These are phyloP conservation scores for Penicillium freii DNA, from an alignment of 2,329 filamentous ascomycete species.

Conservation along the genomic window DNA sequence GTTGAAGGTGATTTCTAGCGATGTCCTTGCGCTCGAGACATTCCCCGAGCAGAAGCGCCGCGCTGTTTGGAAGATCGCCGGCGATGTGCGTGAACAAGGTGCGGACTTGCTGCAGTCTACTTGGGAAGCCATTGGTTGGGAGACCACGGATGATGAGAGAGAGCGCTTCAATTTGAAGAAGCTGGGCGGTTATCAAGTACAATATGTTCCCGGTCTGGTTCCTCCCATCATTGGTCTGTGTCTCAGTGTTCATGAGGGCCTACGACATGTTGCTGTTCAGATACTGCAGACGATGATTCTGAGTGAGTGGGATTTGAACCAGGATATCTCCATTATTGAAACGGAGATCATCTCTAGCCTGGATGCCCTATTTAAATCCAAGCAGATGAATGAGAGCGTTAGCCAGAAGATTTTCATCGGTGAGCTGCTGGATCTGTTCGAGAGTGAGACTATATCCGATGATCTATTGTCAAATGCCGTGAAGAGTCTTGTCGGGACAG, in stretches of 20 bases:
- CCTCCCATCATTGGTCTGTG: slow-evolving; percentile 91
- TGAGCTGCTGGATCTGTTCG: slow-evolving; percentile 79
- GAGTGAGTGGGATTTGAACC: slow-evolving; percentile 94
- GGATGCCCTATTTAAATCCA: slow-evolving; percentile 85
- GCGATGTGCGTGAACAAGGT: slow-evolving; percentile 88
- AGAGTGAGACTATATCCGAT: slow-evolving; percentile 64
- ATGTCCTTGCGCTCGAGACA: slow-evolving; percentile 85
- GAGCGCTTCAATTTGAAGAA: slow-evolving; percentile 73
- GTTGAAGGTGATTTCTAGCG: slow-evolving; percentile 83
- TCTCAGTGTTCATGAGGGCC: slow-evolving; percentile 87
- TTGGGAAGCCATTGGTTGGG: slow-evolving; percentile 97
- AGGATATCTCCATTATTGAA: slow-evolving; percentile 86
- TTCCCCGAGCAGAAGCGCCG: slow-evolving; percentile 95
- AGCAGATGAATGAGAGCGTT: slow-evolving; percentile 81
- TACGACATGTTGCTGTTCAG: slow-evolving; percentile 85
- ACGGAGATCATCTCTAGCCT: slow-evolving; percentile 95
- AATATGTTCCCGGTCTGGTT: slow-evolving; percentile 91
- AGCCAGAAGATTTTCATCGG: slow-evolving; percentile 88
- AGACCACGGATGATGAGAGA: slow-evolving; percentile 76
- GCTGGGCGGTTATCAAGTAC: slow-evolving; percentile 95
- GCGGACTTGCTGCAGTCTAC: slow-evolving; percentile 79
- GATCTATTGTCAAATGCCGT: slow-evolving; percentile 75
- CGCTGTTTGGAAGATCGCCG: slow-evolving; percentile 98
- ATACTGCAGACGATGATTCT: slow-evolving; percentile 97
- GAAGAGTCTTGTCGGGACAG: slow-evolving; percentile 74